These are phyloP conservation scores for Phytophthora sp. DNA, from an alignment of 352 stramenopile genomes.

Conservation along the genomic window DNA sequence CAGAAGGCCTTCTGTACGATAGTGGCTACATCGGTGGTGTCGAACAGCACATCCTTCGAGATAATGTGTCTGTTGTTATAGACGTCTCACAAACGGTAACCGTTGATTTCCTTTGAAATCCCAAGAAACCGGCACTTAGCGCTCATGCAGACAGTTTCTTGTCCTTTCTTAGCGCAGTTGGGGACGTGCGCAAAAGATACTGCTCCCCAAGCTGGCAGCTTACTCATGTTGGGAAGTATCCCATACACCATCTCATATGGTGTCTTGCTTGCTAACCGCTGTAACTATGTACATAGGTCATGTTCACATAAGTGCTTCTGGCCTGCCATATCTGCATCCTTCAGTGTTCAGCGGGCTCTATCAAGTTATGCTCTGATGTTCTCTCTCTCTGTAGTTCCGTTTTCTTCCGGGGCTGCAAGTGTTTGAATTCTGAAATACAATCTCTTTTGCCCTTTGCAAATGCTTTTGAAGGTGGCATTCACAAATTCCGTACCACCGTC, in stretches of 20 bases:
- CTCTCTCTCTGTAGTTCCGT: slow-evolving; percentile 16
- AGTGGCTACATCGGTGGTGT: background rate
- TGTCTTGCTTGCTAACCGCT: slow-evolving; percentile 3
- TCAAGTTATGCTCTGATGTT: slow-evolving; percentile 21
- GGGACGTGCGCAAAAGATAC: slow-evolving; percentile 19
- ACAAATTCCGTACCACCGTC: slow-evolving; percentile 23
- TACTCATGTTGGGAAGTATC: background rate
- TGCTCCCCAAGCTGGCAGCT: background rate
- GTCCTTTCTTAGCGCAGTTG: slow-evolving; percentile 1
- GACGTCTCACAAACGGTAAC: background rate
- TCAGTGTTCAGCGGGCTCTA: slow-evolving; percentile 1
- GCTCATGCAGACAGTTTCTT: slow-evolving; percentile 13
- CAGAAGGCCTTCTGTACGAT: background rate
- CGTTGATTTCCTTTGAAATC: background rate
- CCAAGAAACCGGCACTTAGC: background rate
- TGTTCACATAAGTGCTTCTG: background rate
- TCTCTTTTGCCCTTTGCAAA: slow-evolving; percentile 10
- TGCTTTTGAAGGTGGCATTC: slow-evolving; percentile 13
- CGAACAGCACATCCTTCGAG: background rate
- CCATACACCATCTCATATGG: slow-evolving; percentile 13
- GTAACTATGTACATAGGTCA: background rate
- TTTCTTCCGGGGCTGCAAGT: slow-evolving; percentile 21
- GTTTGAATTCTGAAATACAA: slow-evolving; percentile 19
- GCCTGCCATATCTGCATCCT: slow-evolving; percentile 10
- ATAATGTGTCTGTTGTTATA: background rate